Evolutionary conservation across 2,329 filamentous ascomycete species (phyloP).

Genomic region (Tolypocladium album): DNA sequence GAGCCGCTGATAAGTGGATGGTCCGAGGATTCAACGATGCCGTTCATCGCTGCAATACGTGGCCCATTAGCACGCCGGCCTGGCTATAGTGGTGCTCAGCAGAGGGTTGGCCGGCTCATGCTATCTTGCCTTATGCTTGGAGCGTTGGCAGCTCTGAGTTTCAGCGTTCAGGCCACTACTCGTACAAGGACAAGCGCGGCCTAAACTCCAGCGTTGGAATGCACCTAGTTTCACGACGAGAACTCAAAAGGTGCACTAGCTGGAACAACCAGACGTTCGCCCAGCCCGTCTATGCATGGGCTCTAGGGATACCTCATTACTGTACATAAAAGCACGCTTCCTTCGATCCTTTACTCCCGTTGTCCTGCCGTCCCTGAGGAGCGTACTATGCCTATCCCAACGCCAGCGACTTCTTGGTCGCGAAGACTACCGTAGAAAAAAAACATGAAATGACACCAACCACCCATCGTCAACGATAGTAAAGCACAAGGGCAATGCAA

Average conservation of each 20-base stretch:
- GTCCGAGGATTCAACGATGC: neutral
- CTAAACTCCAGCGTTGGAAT: neutral
- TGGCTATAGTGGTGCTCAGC: neutral
- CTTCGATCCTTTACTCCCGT: conserved; percentile 6
- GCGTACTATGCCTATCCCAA: conserved; percentile 8
- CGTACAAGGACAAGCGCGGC: neutral
- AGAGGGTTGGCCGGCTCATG: neutral
- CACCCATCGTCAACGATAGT: neutral
- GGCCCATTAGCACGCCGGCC: neutral
- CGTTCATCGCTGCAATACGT: neutral
- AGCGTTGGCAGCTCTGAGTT: neutral
- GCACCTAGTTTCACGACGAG: neutral
- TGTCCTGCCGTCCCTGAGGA: conserved; percentile 3
- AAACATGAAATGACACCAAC: conserved; percentile 1
- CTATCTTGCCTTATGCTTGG: neutral
- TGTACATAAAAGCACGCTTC: conserved; percentile 2
- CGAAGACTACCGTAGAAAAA: conserved; percentile 3
- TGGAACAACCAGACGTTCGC: neutral
- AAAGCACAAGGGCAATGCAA: neutral
- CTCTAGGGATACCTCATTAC: neutral
- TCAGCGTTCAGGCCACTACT: neutral
- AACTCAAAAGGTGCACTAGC: neutral
- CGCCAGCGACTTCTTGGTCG: conserved; percentile 18
- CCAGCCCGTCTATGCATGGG: neutral
- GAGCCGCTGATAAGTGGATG: neutral